Conservation (phyloP, 2,329 filamentous ascomycete genomes). For the Hymenoscyphus salicellus region DNA sequence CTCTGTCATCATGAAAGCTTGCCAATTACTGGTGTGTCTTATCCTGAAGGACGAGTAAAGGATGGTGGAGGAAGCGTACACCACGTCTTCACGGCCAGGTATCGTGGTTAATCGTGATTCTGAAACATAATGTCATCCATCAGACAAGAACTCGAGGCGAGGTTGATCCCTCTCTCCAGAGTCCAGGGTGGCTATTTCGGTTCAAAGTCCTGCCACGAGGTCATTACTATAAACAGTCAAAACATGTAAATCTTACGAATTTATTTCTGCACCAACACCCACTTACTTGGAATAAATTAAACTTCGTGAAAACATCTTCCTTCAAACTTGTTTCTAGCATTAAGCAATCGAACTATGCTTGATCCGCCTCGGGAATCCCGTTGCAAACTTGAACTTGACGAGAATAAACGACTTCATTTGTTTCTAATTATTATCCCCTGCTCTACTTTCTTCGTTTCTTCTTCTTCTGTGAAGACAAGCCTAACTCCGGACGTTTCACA, state of each 20-base stretch:
- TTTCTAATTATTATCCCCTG: not conserved
- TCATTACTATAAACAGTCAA: not conserved
- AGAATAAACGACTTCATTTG: not conserved
- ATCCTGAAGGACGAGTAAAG: not conserved
- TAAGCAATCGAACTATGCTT: not conserved
- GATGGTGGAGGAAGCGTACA: not conserved
- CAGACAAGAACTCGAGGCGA: not conserved
- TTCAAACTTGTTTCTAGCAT: not conserved
- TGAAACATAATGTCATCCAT: not conserved
- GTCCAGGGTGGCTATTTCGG: not conserved
- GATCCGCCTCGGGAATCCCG: not conserved
- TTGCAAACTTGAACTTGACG: not conserved
- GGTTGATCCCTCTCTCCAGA: not conserved
- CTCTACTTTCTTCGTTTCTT: slow-evolving; percentile 20
- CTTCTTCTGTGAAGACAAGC: slow-evolving; percentile 19
- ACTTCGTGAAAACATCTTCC: not conserved
- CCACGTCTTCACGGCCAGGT: not conserved
- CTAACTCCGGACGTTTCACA: slow-evolving; percentile 18
- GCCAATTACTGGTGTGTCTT: not conserved
- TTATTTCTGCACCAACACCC: not conserved
- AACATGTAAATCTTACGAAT: not conserved
- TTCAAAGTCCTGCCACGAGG: not conserved
- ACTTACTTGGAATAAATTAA: not conserved
- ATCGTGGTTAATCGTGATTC: not conserved
- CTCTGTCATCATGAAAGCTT: not conserved